These are phyloP conservation scores for Puccinia polysora DNA, from an alignment of 1,284 basidiomycete species.

Conservation along the genomic window DNA sequence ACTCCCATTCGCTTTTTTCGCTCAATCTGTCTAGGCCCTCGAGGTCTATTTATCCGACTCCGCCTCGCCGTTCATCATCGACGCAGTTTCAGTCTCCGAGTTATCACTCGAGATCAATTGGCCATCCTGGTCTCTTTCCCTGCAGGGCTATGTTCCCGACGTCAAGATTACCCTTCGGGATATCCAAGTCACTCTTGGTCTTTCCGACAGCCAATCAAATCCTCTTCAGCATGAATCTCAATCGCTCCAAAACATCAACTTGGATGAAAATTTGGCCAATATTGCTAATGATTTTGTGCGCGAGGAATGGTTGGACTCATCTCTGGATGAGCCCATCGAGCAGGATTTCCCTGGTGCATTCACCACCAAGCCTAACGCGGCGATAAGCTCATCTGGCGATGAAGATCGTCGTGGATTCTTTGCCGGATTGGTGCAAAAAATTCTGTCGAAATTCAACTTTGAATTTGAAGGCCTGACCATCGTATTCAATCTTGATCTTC, in stretches of 20 bases:
- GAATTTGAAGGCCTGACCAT: slow-evolving; percentile 22
- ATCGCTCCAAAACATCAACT: slow-evolving; percentile 7
- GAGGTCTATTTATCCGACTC: background rate
- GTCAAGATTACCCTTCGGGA: slow-evolving; percentile 19
- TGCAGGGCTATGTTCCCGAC: slow-evolving; percentile 34
- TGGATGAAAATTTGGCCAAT: slow-evolving; percentile 25
- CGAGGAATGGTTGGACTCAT: slow-evolving; percentile 16
- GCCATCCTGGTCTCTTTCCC: slow-evolving; percentile 41
- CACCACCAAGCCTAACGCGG: slow-evolving; percentile 11
- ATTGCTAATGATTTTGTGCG: slow-evolving; percentile 39
- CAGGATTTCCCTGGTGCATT: slow-evolving; percentile 39
- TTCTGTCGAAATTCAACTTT: slow-evolving; percentile 34
- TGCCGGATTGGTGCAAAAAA: slow-evolving; percentile 32
- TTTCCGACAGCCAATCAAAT: slow-evolving; percentile 4
- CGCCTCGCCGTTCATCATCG: background rate
- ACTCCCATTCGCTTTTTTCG: too few species aligned
- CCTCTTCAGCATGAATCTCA: background rate
- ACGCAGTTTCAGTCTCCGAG: slow-evolving; percentile 12
- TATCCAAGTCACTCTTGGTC: slow-evolving; percentile 17
- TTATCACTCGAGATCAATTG: slow-evolving; percentile 38
- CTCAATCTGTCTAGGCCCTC: background rate
- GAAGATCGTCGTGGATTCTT: slow-evolving; percentile 38
- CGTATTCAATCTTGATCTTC: slow-evolving; percentile 4
- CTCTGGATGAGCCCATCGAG: slow-evolving; percentile 13
- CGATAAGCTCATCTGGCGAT: background rate